Base-by-base conservation (phyloP, 1,284 basidiomycete genomes). In the Paramarasmius palmivorus region DNA sequence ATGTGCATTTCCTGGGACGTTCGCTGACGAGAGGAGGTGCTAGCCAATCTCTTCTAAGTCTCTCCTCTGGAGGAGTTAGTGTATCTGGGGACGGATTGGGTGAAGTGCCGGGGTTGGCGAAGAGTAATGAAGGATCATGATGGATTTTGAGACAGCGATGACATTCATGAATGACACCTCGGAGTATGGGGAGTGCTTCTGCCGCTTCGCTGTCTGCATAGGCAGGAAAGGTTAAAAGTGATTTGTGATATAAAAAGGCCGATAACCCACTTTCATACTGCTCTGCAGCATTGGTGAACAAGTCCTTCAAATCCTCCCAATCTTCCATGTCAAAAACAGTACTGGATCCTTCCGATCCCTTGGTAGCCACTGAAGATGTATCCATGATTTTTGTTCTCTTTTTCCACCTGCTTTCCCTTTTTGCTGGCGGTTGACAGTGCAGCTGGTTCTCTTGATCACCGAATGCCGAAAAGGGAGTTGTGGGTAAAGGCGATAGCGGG, bases 81-180 rank as follows among this genome's bases (percentile, higher is more conserved):
- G 59, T 54, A 7, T 58, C 59, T 8, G 65, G 64, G 2, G 65
- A 65, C 52, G 56, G 39, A 35, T 52, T 42, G 20, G 46, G 54
- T 50, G 41, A 39, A 35, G 53, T 32, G 26, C 26, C 50, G 37
- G 53, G 51, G 32, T 57, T 60, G 40, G 66, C 51, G 59, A 74
- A 82, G 40, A 86, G 67, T 14, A 73, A 64, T 20, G 81, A 81
- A 0, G 83, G 84, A 60, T 87, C 83, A 12, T 75, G 71, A 60
- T 81, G 78, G 29, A 70, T 66, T 29, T 73, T 59, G 50, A 84
- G 72, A 56, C 85, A 81, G 34, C 81, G 76, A 64, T 83, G 79
- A 63, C 82, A 86, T 65, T 86, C 83, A 59, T 84, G 82, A 4
- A 87, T 76, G 50, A 87, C 81, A 4, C 78, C 83, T 37, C 84